Evolutionary conservation across 139 green algal species (phyloP).

Genomic region (Astrephomene gubernaculifera): DNA sequence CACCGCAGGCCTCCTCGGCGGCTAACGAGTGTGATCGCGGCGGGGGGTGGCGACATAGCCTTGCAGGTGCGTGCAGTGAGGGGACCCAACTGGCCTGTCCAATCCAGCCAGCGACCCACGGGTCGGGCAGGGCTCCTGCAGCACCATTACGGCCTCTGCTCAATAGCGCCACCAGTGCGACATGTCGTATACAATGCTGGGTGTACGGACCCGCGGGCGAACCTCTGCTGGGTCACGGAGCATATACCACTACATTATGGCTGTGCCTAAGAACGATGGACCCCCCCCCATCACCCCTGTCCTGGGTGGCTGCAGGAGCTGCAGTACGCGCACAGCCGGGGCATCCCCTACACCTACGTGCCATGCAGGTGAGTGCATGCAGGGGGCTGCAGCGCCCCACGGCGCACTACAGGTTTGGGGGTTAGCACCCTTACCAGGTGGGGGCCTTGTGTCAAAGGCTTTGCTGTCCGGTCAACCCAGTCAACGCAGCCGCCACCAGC

Average conservation of each 20-base stretch:
- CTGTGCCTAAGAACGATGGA: not conserved
- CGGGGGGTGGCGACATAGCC: not conserved
- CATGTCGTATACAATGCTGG: not conserved
- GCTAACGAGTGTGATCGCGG: not conserved
- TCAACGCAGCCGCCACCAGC: too few relatives aligned
- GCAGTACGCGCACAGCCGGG: not conserved
- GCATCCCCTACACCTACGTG: not conserved
- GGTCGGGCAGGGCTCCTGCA: too few relatives aligned
- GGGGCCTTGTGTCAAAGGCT: too few relatives aligned
- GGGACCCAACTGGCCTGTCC: not conserved
- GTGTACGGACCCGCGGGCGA: not conserved
- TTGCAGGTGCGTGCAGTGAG: not conserved
- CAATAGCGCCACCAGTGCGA: not conserved
- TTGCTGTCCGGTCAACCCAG: too few relatives aligned
- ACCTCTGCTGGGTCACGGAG: not conserved
- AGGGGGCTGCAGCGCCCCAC: too few relatives aligned
- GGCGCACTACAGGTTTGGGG: too few relatives aligned
- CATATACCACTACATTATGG: not conserved
- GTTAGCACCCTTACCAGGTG: too few relatives aligned
- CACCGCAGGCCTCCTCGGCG: too few relatives aligned
- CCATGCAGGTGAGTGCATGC: not conserved
- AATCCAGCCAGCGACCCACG: too few relatives aligned
- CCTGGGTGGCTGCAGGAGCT: slow-evolving; percentile 1
- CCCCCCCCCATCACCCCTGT: not conserved
- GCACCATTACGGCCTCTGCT: not conserved